Conservation (phyloP, 192 early-diverging fungal genomes). For the Coemansia sp. region DNA sequence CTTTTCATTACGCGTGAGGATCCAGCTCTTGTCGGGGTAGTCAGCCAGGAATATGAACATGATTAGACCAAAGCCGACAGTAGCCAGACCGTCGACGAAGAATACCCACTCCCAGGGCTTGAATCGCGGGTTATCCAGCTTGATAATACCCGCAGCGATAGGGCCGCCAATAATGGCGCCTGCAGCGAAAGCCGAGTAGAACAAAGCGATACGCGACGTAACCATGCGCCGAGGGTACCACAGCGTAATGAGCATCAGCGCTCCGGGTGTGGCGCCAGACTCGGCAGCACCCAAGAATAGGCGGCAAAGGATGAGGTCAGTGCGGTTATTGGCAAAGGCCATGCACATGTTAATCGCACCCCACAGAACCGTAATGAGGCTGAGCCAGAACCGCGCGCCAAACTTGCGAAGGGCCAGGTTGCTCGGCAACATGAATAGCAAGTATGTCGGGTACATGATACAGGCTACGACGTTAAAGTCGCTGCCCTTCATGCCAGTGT, state of each 20-base stretch:
- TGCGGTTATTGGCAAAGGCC: constrained; percentile 51
- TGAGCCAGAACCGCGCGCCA: constrained; percentile 50
- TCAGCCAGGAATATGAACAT: constrained; percentile 43
- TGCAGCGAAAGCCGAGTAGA: constrained; percentile 46
- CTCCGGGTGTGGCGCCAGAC: constrained; percentile 47
- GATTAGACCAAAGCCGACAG: constrained; percentile 34
- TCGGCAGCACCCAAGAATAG: constrained; percentile 52
- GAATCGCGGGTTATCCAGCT: constrained; percentile 39
- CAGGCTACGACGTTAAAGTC: constrained; percentile 51
- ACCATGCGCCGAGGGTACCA: constrained; percentile 56
- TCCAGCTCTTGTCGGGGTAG: constrained; percentile 49
- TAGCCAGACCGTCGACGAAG: constrained; percentile 48
- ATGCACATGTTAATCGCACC: constrained; percentile 55
- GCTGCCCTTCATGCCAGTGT: constrained; percentile 31
- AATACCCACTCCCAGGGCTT: constrained; percentile 51
- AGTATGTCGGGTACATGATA: constrained; percentile 52
- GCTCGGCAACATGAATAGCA: constrained; percentile 48
- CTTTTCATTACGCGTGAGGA: constrained; percentile 35
- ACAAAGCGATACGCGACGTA: constrained; percentile 40
- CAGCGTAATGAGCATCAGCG: constrained; percentile 45
- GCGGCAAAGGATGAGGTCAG: constrained; percentile 42
- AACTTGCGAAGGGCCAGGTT: constrained; percentile 50
- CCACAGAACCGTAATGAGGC: constrained; percentile 50
- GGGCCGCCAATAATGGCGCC: constrained; percentile 47
- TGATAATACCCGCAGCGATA: constrained; percentile 47